Conservation (phyloP, 176 grass and related monocot genomes). For the Chloris gayana region DNA sequence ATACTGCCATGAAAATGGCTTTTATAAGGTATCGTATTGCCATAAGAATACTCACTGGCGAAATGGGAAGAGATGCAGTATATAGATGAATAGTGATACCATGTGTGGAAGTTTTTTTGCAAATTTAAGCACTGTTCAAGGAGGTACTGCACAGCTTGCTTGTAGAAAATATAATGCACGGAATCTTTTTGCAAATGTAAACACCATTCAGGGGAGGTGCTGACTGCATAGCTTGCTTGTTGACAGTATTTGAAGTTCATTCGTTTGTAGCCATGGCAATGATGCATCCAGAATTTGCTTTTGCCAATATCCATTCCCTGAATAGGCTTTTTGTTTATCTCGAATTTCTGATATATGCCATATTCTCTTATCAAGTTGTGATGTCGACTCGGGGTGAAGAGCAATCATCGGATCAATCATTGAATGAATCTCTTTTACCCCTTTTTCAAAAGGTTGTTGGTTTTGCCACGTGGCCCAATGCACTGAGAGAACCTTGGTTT, state of each 20-base stretch:
- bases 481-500: conserved; percentile 32
- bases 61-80: conserved; percentile 30
- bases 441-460: conserved; percentile 43
- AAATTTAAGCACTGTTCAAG: neutral
- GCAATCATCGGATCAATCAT: conserved; percentile 79
- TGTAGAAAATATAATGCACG: neutral
- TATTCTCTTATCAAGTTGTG: conserved; percentile 76
- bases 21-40: neutral
- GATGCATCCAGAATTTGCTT: conserved; percentile 29
- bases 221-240: conserved; percentile 31
- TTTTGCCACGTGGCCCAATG: conserved; percentile 49
- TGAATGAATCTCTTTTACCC: conserved; percentile 70
- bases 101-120: neutral
- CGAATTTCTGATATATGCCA: conserved; percentile 53
- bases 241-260: conserved; percentile 25
- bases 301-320: conserved; percentile 47
- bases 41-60: neutral
- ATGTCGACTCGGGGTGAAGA: conserved; percentile 44
- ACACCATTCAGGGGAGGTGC: conserved; percentile 25
- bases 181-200: conserved; percentile 25
- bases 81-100: conserved; percentile 2
- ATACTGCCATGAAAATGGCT: neutral
- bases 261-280: conserved; percentile 16
- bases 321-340: conserved; percentile 48
- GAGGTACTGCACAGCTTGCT: neutral